Evolutionary conservation across 495 filamentous ascomycete genomes (phyloP).

Genomic region (Terfezia boudieri): DNA sequence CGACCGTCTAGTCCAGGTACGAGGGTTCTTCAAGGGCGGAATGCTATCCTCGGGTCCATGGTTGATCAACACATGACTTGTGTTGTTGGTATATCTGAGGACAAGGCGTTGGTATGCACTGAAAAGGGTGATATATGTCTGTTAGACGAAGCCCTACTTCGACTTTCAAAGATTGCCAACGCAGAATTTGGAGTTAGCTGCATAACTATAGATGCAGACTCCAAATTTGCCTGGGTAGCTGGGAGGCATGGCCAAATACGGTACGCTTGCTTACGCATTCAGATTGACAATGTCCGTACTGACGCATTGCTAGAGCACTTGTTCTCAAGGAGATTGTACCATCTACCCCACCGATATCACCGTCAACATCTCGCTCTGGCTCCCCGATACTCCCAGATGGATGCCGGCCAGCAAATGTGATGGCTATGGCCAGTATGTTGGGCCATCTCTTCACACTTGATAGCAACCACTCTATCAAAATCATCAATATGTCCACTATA

Average conservation of each 20-base stretch:
- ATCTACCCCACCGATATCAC: constrained; percentile 18
- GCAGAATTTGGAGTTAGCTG: constrained; percentile 41
- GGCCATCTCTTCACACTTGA: constrained; percentile 57
- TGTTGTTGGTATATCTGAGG: constrained; percentile 48
- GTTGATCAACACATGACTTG: constrained; percentile 66
- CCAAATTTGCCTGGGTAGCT: constrained; percentile 31
- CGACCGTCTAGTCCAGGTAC: constrained; percentile 26
- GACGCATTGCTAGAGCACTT: constrained; percentile 11
- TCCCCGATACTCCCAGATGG: constrained; percentile 17
- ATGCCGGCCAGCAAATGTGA: constrained; percentile 19
- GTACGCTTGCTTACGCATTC: constrained; percentile 4
- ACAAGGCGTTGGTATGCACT: constrained; percentile 46
- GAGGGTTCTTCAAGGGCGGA: constrained; percentile 36
- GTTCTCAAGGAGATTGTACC: constrained; percentile 20
- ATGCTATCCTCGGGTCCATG: constrained; percentile 53
- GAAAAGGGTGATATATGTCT: constrained; percentile 53
- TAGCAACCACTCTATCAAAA: constrained; percentile 43
- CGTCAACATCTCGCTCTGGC: constrained; percentile 17
- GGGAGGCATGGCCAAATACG: constrained; percentile 22
- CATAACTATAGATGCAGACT: constrained; percentile 33
- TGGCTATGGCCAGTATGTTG: constrained; percentile 47
- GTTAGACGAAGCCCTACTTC: constrained; percentile 52
- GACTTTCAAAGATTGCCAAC: constrained; percentile 37
- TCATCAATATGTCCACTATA: constrained; percentile 26
- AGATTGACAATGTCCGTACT: background rate